Evolutionary conservation across 495 filamentous ascomycete species (phyloP).

Genomic region (Tuber melanosporum): DNA sequence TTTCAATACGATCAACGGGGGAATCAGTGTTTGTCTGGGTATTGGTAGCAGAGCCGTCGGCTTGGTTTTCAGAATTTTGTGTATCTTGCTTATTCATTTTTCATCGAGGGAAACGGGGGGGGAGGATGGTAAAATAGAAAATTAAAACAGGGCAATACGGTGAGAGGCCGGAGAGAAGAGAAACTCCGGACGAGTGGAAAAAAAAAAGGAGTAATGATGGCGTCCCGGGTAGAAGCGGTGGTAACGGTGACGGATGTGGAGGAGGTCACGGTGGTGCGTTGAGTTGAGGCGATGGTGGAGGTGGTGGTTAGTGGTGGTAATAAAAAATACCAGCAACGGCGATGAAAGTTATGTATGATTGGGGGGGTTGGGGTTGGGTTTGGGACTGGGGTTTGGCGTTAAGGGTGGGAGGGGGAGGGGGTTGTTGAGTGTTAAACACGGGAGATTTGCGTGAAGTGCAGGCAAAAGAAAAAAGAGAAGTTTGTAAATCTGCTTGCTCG

Average conservation of each 20-base stretch:
- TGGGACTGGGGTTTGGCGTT: neutral
- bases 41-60: slow-evolving; percentile 24
- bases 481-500: neutral
- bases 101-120: slow-evolving; percentile 7
- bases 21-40: slow-evolving; percentile 31
- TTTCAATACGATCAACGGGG: slow-evolving; percentile 38
- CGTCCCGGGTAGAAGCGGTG: slow-evolving; percentile 20
- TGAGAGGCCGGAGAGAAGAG: slow-evolving; percentile 12
- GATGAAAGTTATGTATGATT: neutral
- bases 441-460: slow-evolving; percentile 2
- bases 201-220: slow-evolving; percentile 14
- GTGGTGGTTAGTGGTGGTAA: slow-evolving; percentile 4
- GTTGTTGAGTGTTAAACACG: neutral
- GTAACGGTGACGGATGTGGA: slow-evolving; percentile 22
- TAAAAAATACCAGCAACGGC: neutral
- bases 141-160: slow-evolving; percentile 6
- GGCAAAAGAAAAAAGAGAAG: slow-evolving; percentile 4
- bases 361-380: neutral
- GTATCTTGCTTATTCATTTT: slow-evolving; percentile 11
- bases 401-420: neutral
- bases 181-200: slow-evolving; percentile 24
- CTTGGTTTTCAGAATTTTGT: slow-evolving; percentile 41
- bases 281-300: slow-evolving; percentile 28
- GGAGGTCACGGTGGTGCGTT: slow-evolving; percentile 29
- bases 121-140: neutral